Conservation (phyloP, 768 basidiomycete species). For the Pleurotus djamor region DNA sequence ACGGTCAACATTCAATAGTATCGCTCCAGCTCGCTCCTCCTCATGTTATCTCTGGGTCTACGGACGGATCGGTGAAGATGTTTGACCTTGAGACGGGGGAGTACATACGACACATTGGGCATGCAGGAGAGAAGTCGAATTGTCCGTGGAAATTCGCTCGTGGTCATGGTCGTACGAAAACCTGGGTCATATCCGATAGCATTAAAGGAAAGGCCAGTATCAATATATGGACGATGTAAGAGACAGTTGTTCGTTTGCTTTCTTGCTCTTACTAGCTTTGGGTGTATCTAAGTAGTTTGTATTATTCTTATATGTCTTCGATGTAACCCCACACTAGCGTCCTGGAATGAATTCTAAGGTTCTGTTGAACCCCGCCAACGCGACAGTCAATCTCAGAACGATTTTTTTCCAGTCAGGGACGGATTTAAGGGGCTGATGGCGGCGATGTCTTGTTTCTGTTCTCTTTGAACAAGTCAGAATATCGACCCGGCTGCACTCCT, state of each 20-base stretch:
- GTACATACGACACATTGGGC: background rate
- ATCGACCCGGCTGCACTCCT: no score
- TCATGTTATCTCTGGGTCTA: background rate
- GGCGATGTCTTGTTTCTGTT: no score
- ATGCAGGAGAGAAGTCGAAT: background rate
- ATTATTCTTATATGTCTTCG: no score
- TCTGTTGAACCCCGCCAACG: no score
- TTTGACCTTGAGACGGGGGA: background rate
- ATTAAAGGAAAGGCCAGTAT: background rate
- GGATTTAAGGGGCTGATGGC: no score
- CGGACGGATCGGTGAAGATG: constrained; percentile 1
- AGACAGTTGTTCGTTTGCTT: background rate
- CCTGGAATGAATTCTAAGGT: no score
- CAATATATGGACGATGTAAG: background rate
- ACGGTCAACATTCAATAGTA: background rate
- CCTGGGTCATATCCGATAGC: background rate
- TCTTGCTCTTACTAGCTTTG: background rate
- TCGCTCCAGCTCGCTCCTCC: background rate
- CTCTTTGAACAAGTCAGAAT: no score
- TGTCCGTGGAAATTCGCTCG: constrained; percentile 2
- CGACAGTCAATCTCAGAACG: no score
- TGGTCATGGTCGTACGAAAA: background rate
- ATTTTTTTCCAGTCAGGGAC: no score
- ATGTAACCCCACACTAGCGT: no score
- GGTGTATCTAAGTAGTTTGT: background rate